Percentiles rank a stretch among this genome's conserved stretches.
These are phyloP conservation scores for Escovopsis sp. DNA, from an alignment of 2,329 filamentous ascomycete genomes.

Conservation along the genomic window DNA sequence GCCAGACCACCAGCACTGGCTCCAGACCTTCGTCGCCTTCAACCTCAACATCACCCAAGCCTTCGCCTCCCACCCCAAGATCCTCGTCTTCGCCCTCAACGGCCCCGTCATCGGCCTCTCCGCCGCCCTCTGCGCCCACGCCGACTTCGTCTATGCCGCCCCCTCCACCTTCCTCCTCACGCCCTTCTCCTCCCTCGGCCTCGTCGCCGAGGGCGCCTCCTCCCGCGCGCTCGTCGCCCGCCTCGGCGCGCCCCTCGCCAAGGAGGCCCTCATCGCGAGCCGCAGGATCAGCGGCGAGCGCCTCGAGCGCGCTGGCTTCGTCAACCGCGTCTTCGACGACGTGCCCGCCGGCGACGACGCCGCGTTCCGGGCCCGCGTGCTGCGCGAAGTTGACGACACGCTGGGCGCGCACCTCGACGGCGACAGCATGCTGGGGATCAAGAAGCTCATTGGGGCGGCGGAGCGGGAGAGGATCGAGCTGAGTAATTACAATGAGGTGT, in stretches of 20 bases:
- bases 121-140: conserved; percentile 66
- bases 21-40: conserved; percentile 60
- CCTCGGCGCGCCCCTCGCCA: conserved; percentile 66
- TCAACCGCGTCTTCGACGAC: conserved; percentile 63
- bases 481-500: conserved; percentile 72
- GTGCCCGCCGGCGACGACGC: conserved; percentile 44
- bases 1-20: conserved; percentile 36
- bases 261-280: conserved; percentile 87
- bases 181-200: conserved; percentile 76
- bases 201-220: conserved; percentile 79
- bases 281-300: conserved; percentile 60
- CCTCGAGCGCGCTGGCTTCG: conserved; percentile 61
- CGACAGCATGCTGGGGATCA: conserved; percentile 68
- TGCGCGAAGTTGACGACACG: conserved; percentile 66
- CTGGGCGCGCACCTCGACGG: conserved; percentile 67
- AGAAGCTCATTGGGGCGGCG: conserved; percentile 63
- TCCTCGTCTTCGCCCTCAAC: conserved; percentile 82
- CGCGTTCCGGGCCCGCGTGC: conserved; percentile 55
- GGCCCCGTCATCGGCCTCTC: conserved; percentile 81
- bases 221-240: conserved; percentile 64
- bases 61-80: conserved; percentile 88
- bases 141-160: conserved; percentile 82
- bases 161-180: conserved; percentile 76
- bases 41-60: conserved; percentile 83
- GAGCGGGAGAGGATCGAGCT: conserved; percentile 57